These are phyloP conservation scores for Mycena polygramma DNA, from an alignment of 768 basidiomycete species.

Conservation along the genomic window DNA sequence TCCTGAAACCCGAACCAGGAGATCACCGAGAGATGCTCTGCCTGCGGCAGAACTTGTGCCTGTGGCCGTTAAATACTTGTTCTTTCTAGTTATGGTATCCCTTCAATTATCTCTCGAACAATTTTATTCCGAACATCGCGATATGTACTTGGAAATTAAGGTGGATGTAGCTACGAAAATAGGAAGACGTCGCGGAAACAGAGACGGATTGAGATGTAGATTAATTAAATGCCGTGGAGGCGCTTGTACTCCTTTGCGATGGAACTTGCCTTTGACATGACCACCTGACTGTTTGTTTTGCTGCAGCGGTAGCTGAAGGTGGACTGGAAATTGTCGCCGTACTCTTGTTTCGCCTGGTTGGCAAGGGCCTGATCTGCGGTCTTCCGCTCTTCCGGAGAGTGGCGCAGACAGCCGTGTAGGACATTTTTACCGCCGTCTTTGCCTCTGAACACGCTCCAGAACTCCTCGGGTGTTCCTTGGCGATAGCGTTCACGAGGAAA, in stretches of 20 bases:
- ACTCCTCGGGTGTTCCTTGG: slow-evolving; percentile 27
- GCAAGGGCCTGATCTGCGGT: slow-evolving; percentile 27
- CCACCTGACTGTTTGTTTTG: neutral
- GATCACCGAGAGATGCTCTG: slow-evolving; percentile 41
- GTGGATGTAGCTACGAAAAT: no score
- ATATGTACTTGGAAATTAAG: no score
- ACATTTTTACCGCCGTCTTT: slow-evolving; percentile 28
- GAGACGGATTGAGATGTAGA: slow-evolving; percentile 5
- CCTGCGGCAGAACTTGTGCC: slow-evolving; percentile 48
- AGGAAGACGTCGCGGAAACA: no score
- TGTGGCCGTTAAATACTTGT: slow-evolving; percentile 37
- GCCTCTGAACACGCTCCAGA: slow-evolving; percentile 37
- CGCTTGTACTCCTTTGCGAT: slow-evolving; percentile 34
- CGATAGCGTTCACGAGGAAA: slow-evolving; percentile 36
- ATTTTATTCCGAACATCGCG: no score
- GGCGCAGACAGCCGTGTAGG: slow-evolving; percentile 35
- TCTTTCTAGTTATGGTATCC: no score
- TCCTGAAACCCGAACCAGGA: slow-evolving; percentile 48
- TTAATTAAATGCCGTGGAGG: slow-evolving; percentile 18
- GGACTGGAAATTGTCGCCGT: slow-evolving; percentile 29
- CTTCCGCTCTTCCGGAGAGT: slow-evolving; percentile 24
- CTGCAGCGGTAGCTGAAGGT: slow-evolving; percentile 39
- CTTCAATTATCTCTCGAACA: no score
- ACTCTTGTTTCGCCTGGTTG: slow-evolving; percentile 28
- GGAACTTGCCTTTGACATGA: slow-evolving; percentile 28